A percentile compares a stretch with the other conserved stretches of the same genome.
phyloP scores from a whole-genome alignment of 179 eudicot genomes.

The Amaranthus tricolor region DNA sequence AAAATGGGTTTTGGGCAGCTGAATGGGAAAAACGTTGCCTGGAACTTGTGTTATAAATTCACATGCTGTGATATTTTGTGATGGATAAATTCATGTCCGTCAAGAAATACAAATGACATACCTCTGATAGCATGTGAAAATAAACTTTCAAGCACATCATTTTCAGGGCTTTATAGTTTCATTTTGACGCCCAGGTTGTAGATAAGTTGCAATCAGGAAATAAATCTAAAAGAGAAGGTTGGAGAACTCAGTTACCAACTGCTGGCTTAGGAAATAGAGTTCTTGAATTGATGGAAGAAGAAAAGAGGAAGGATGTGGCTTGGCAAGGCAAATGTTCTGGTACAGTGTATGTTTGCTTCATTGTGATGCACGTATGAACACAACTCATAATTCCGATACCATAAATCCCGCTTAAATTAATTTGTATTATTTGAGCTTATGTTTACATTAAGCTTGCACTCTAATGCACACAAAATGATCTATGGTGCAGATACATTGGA shows the following conservation, averaged over 20 bases:
- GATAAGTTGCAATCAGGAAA: slow-evolving; percentile 76
- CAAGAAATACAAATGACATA: neutral
- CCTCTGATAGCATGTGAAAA: neutral
- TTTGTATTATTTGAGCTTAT: neutral
- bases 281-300: slow-evolving; percentile 63
- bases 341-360: slow-evolving; percentile 76
- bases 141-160: neutral
- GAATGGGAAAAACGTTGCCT: too few relatives aligned
- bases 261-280: slow-evolving; percentile 60
- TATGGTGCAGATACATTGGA: slow-evolving; percentile 78
- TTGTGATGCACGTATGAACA: neutral
- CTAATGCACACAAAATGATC: slow-evolving; percentile 1
- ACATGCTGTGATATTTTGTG: neutral
- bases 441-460: slow-evolving; percentile 10
- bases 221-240: slow-evolving; percentile 71
- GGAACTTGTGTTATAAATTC: neutral
- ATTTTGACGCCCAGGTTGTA: slow-evolving; percentile 53
- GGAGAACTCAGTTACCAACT: slow-evolving; percentile 76
- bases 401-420: neutral
- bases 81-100: neutral
- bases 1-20: too few relatives aligned
- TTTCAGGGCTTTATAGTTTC: slow-evolving; percentile 11
- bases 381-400: slow-evolving; percentile 3
- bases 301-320: slow-evolving; percentile 65
- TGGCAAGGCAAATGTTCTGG: slow-evolving; percentile 99